Conservation (phyloP, 2,329 filamentous ascomycete species). For the Alternaria angustiovoidea region DNA sequence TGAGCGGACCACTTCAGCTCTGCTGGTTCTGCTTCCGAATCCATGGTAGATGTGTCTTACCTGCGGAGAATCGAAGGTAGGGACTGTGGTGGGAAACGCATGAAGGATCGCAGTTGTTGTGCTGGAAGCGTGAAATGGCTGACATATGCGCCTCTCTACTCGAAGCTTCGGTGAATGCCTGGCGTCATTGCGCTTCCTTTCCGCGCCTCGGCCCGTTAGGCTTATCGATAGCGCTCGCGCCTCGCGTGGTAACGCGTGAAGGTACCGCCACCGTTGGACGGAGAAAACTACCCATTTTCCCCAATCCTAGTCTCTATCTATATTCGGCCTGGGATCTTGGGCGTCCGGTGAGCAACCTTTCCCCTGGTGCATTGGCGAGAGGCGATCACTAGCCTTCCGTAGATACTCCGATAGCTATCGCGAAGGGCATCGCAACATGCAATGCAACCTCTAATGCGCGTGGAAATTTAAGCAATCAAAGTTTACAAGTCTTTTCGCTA, state of each 20-base stretch:
- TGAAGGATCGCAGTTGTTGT: neutral
- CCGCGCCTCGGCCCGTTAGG: conserved; percentile 3
- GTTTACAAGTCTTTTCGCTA: neutral
- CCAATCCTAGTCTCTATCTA: conserved; percentile 1
- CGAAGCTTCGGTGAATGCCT: conserved; percentile 25
- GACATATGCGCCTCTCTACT: conserved; percentile 27
- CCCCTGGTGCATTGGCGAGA: neutral
- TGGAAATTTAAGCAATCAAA: neutral
- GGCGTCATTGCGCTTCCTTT: conserved; percentile 15
- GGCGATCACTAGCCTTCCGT: neutral
- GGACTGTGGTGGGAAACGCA: neutral
- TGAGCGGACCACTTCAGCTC: conserved; percentile 75
- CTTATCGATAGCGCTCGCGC: conserved; percentile 21
- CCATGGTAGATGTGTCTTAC: conserved; percentile 17
- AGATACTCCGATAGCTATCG: neutral
- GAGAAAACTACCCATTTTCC: neutral
- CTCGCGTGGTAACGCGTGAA: conserved; percentile 9
- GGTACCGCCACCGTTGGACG: neutral
- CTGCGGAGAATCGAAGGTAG: neutral
- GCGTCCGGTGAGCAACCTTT: neutral
- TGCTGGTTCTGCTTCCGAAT: conserved; percentile 35
- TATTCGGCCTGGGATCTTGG: neutral
- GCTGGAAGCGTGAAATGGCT: conserved; percentile 7
- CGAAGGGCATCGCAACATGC: neutral
- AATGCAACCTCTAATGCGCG: neutral